Percentiles rank a stretch among this genome's conserved stretches.
phyloP scores from a whole-genome alignment of 2,329 filamentous ascomycete genomes.

The Cucurbitaria berberidis region DNA sequence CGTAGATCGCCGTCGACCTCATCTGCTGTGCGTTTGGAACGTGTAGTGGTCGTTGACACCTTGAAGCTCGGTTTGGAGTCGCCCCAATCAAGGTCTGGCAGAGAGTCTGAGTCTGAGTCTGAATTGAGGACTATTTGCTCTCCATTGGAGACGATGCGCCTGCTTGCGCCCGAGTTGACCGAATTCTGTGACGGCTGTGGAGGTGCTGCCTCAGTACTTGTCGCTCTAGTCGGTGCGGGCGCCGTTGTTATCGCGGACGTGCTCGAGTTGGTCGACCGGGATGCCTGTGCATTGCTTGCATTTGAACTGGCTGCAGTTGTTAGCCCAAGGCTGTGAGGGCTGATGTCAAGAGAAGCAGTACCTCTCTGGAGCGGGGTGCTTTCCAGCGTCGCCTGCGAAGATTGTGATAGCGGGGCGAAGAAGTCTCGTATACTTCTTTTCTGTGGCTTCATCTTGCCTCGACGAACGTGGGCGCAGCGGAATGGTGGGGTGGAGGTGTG shows the following conservation, averaged over 20 bases:
- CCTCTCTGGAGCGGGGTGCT: constrained; percentile 32
- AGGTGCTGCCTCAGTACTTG: constrained; percentile 10
- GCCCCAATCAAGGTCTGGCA: constrained; percentile 57
- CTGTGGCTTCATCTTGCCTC: constrained; percentile 19
- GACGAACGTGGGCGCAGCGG: neutral
- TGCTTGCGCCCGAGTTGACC: constrained; percentile 49
- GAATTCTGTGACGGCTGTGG: constrained; percentile 36
- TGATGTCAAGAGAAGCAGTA: constrained; percentile 3
- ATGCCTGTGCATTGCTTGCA: constrained; percentile 4
- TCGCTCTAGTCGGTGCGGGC: constrained; percentile 3
- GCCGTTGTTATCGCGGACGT: constrained; percentile 5
- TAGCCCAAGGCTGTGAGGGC: neutral
- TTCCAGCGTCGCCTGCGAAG: constrained; percentile 19
- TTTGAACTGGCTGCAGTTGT: constrained; percentile 1
- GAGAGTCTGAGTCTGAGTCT: constrained; percentile 68
- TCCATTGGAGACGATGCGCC: constrained; percentile 61
- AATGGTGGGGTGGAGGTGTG: constrained; percentile 5
- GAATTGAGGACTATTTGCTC: constrained; percentile 64
- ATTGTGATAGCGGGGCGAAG: constrained; percentile 52
- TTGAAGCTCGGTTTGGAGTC: constrained; percentile 15
- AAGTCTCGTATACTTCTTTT: constrained; percentile 53
- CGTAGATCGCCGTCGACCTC: constrained; percentile 27
- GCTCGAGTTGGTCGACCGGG: neutral
- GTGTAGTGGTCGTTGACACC: constrained; percentile 10
- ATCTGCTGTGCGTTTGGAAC: constrained; percentile 14